A percentile compares a stretch with the other conserved stretches of the same genome.
Evolutionary conservation across 768 basidiomycete species (phyloP).

Genomic region (Agrocybe pediades): DNA sequence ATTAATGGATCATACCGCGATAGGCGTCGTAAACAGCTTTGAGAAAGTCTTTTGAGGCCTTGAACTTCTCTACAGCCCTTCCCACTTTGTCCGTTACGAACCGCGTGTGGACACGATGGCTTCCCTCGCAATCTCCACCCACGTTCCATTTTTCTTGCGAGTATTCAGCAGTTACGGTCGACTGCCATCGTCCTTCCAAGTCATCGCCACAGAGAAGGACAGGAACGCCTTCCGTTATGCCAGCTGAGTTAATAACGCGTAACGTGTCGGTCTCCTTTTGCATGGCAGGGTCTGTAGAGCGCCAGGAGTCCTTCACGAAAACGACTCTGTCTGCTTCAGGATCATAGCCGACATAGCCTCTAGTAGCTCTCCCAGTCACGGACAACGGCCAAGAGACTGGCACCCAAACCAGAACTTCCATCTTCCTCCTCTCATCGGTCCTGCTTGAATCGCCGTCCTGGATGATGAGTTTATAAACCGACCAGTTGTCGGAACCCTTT

Average conservation of each 20-base stretch:
- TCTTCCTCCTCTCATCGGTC: background rate
- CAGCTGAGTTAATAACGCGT: slow-evolving; percentile 9
- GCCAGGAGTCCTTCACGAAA: slow-evolving; percentile 34
- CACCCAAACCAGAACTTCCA: background rate
- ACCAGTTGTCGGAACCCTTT: background rate
- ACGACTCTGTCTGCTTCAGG: slow-evolving; percentile 9
- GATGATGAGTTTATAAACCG: background rate
- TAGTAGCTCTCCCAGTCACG: slow-evolving; percentile 18
- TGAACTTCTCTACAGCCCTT: too few relatives aligned
- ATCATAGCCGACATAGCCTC: slow-evolving; percentile 16
- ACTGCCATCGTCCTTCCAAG: background rate
- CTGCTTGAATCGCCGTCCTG: too few relatives aligned
- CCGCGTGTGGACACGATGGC: too few relatives aligned
- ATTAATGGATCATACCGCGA: background rate
- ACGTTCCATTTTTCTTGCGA: background rate
- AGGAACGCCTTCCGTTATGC: slow-evolving; percentile 23
- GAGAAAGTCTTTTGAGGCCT: background rate
- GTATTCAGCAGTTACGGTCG: background rate
- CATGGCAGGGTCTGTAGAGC: slow-evolving; percentile 4
- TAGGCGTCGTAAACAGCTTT: background rate
- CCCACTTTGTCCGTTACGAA: too few relatives aligned
- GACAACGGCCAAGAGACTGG: background rate
- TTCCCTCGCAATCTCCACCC: background rate
- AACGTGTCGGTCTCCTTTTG: slow-evolving; percentile 23
- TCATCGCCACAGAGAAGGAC: slow-evolving; percentile 5